Conservation (phyloP, 306 rosid species). For the Comarum palustre region DNA sequence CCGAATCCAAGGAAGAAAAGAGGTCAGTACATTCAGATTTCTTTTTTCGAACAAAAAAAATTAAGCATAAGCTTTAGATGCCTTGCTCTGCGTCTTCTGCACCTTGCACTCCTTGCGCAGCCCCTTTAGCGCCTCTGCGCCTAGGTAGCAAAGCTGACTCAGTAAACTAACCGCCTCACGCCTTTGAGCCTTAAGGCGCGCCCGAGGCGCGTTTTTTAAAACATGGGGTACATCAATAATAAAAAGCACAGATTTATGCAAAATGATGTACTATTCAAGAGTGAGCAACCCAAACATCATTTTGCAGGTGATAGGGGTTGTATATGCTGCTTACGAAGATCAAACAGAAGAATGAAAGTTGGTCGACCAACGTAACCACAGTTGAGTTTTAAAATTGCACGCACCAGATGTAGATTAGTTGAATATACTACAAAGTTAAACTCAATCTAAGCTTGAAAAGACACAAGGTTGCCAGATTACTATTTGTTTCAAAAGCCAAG, state of each 20-base stretch:
- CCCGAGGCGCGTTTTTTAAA: too few species aligned
- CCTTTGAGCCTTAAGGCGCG: too few species aligned
- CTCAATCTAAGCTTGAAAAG: background rate
- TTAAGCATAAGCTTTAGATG: too few species aligned
- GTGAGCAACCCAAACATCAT: background rate
- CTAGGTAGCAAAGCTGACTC: too few species aligned
- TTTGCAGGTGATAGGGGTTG: background rate
- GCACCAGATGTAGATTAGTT: background rate
- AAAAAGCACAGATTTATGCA: background rate
- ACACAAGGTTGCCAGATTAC: background rate
- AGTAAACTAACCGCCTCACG: too few species aligned
- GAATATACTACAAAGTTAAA: background rate
- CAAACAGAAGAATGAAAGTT: background rate
- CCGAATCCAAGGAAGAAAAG: too few species aligned
- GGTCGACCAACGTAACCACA: background rate
- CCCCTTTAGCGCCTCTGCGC: too few species aligned
- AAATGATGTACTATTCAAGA: background rate
- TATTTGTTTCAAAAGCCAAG: constrained; percentile 1
- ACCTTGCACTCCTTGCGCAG: too few species aligned
- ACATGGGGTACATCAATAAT: background rate
- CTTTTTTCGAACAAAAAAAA: too few species aligned
- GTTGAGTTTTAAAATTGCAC: background rate
- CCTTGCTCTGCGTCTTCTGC: too few species aligned
- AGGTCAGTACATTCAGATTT: too few species aligned
- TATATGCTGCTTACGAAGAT: background rate